Percentiles rank a stretch among this genome's conserved stretches.
Evolutionary conservation across 345 rosid genomes (phyloP).

Genomic region (Camelina sativa): DNA sequence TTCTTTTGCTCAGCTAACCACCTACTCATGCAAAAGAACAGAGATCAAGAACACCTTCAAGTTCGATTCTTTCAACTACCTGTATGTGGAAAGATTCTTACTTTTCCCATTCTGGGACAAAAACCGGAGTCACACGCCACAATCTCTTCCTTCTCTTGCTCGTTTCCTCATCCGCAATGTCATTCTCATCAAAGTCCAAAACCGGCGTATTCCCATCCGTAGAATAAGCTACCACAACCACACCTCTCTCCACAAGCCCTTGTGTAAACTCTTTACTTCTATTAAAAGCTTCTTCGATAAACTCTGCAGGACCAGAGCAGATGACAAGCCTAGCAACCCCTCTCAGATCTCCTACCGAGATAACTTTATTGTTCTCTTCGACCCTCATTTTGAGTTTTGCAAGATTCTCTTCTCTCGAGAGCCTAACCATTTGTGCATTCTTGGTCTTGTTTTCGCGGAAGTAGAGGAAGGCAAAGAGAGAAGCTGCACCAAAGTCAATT

Average conservation of each 20-base stretch:
- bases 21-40: slow-evolving; percentile 43
- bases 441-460: slow-evolving; percentile 75
- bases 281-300: slow-evolving; percentile 71
- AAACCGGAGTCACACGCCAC: slow-evolving; percentile 81
- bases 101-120: slow-evolving; percentile 76
- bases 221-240: slow-evolving; percentile 79
- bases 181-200: slow-evolving; percentile 70
- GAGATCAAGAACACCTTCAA: slow-evolving; percentile 12
- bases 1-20: slow-evolving; percentile 94
- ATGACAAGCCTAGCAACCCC: slow-evolving; percentile 88
- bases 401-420: slow-evolving; percentile 89
- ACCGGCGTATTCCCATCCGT: slow-evolving; percentile 69
- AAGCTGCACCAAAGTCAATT: slow-evolving; percentile 77
- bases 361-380: slow-evolving; percentile 59
- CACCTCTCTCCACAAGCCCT: slow-evolving; percentile 85
- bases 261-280: slow-evolving; percentile 75
- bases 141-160: slow-evolving; percentile 73
- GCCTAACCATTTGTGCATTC: slow-evolving; percentile 77
- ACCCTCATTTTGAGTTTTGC: slow-evolving; percentile 87
- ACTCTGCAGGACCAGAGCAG: slow-evolving; percentile 78
- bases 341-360: slow-evolving; percentile 65
- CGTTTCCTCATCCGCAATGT: slow-evolving; percentile 58
- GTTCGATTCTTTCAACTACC: background rate
- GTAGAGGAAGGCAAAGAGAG: slow-evolving; percentile 79
- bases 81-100: slow-evolving; percentile 47